Evolutionary conservation across 169 alveolate genomes (phyloP).

Genomic region (Plasmodium berghei): DNA sequence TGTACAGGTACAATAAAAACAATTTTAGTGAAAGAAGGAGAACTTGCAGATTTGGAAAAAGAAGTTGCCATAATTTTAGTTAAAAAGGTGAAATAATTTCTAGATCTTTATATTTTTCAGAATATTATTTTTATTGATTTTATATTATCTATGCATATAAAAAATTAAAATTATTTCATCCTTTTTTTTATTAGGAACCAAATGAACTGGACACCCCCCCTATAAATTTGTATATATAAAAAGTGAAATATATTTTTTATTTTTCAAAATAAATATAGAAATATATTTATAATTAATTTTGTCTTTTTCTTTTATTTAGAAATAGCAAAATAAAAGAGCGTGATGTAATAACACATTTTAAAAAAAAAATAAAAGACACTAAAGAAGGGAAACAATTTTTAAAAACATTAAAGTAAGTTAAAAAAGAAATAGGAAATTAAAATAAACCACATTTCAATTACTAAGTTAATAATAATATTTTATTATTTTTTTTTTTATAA

Average conservation of each 20-base stretch:
- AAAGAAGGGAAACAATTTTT: conserved; percentile 29
- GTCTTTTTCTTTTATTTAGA: neutral
- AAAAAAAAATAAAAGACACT: conserved; percentile 20
- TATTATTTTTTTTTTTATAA: neutral
- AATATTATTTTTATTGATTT: neutral
- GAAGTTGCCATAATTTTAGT: conserved; percentile 56
- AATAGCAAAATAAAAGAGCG: conserved; percentile 36
- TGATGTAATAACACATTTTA: conserved; percentile 26
- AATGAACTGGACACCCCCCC: neutral
- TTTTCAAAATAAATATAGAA: no score
- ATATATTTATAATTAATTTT: neutral
- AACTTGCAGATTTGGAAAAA: conserved; percentile 47
- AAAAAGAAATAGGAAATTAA: neutral
- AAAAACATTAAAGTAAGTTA: conserved; percentile 23
- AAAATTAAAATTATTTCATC: neutral
- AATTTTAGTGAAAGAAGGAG: conserved; percentile 59
- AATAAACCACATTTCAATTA: no score
- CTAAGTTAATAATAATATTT: neutral
- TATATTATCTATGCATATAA: neutral
- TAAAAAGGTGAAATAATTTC: conserved; percentile 2
- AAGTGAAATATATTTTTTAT: conserved; percentile 1
- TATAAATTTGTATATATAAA: neutral
- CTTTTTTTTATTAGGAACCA: conserved; percentile 9
- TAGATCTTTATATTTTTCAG: neutral
- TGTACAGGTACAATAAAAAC: conserved; percentile 41